Evolutionary conservation across 495 filamentous ascomycete species (phyloP).

Genomic region (Talaromyces proteolyticus): DNA sequence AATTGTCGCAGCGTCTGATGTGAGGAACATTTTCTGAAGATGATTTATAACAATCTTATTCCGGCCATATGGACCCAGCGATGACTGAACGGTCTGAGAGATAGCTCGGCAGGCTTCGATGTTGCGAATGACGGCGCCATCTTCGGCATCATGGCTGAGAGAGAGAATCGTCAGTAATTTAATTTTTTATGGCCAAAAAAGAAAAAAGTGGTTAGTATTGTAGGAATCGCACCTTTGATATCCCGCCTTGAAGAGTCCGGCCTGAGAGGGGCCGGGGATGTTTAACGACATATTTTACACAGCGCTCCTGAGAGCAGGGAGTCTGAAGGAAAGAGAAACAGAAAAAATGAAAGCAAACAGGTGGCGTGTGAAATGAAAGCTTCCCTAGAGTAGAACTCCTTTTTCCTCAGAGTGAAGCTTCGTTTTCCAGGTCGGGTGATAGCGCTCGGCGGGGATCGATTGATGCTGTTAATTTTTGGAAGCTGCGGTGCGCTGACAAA

Average conservation of each 20-base stretch:
- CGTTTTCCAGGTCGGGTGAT: constrained; percentile 10
- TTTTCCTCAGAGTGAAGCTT: too few species aligned
- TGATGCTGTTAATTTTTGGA: constrained; percentile 38
- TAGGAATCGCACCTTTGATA: constrained; percentile 81
- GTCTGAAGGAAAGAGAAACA: constrained; percentile 17
- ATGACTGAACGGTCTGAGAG: constrained; percentile 91
- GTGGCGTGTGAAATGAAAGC: too few species aligned
- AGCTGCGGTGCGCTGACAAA: constrained; percentile 28
- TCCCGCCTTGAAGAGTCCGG: constrained; percentile 89
- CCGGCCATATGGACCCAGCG: constrained; percentile 92
- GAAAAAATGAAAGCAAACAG: constrained; percentile 11
- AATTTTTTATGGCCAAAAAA: neutral
- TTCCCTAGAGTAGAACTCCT: too few species aligned
- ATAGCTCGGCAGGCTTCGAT: constrained; percentile 98
- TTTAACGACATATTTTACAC: constrained; percentile 77
- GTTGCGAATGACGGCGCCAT: constrained; percentile 97
- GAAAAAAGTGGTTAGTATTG: neutral
- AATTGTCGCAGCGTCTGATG: constrained; percentile 96
- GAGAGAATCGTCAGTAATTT: constrained; percentile 7
- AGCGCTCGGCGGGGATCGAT: constrained; percentile 12
- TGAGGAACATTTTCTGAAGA: constrained; percentile 98
- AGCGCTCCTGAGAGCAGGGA: constrained; percentile 16
- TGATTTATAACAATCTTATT: constrained; percentile 99
- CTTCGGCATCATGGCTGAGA: constrained; percentile 88
- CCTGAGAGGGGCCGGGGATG: constrained; percentile 87